Percentiles rank a stretch among this genome's conserved stretches.
Conservation (phyloP, 352 stramenopile species). For the Globisporangium cederbergense region DNA sequence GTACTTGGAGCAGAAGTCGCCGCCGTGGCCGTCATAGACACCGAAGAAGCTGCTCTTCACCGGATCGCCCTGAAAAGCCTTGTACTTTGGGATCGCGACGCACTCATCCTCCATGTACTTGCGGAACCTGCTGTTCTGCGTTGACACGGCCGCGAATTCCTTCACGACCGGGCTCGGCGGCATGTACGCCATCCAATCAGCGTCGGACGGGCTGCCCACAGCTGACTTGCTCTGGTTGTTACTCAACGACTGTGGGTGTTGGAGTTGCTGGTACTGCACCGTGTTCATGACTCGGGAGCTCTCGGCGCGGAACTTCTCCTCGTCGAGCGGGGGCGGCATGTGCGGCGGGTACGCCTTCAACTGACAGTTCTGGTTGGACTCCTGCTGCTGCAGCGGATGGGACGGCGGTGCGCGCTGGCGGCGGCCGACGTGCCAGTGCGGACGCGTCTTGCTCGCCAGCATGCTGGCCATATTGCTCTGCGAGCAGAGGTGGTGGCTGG, state of each 20-base stretch:
- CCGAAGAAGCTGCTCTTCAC: slow-evolving; percentile 78
- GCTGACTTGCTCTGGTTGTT: slow-evolving; percentile 3
- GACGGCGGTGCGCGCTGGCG: slow-evolving; percentile 7
- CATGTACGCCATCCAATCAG: slow-evolving; percentile 23
- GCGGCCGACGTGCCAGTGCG: slow-evolving; percentile 15
- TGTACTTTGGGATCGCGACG: slow-evolving; percentile 68
- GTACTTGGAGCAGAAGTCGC: slow-evolving; percentile 79
- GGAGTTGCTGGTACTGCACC: slow-evolving; percentile 8
- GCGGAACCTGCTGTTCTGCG: slow-evolving; percentile 77
- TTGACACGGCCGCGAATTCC: slow-evolving; percentile 71
- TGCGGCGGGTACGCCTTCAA: slow-evolving; percentile 1
- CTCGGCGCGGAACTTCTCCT: slow-evolving; percentile 16
- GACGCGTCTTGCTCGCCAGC: slow-evolving; percentile 2
- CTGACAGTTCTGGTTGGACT: background rate
- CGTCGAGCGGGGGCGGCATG: slow-evolving; percentile 1
- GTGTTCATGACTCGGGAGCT: slow-evolving; percentile 5
- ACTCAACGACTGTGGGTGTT: slow-evolving; percentile 9
- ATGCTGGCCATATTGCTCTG: background rate
- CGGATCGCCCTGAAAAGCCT: slow-evolving; percentile 49
- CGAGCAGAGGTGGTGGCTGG: background rate
- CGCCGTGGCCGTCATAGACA: slow-evolving; percentile 81
- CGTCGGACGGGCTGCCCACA: slow-evolving; percentile 13
- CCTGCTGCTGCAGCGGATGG: background rate
- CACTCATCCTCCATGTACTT: slow-evolving; percentile 86
- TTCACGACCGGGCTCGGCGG: slow-evolving; percentile 42